Evolutionary conservation across 2,329 filamentous ascomycete species (phyloP), one percentile per base, ranked within the genome.

Genomic region (Nemania sp.): DNA sequence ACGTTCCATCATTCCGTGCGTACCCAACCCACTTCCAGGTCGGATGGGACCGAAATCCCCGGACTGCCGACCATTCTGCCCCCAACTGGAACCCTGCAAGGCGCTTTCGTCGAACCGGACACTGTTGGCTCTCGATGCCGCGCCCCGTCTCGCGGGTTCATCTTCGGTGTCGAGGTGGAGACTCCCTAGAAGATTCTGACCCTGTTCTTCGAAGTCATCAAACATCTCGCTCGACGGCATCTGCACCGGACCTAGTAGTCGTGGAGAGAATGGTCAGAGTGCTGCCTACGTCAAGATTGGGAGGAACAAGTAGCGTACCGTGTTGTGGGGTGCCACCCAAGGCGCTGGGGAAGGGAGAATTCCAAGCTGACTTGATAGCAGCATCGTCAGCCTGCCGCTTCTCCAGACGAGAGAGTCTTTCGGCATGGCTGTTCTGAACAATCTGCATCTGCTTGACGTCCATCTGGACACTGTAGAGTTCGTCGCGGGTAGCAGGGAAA

Each of bases 101-200:
- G 94, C 93, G 72, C 92, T 97, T 74, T 98, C 94, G 72, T 98
- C 95, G 71, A 99, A 99, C 39, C 95, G 90, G 68, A 99, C 95
- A 72, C 95, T 98, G 74, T 98, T 98, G 49, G 95, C 94, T 68
- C 95, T 86, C 17, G 95, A 99, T 17, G 92, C 90, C 18, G 91
- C 91, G 55, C 95, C 91, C 65, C 94, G 86, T 39, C 92, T 87
- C 59, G 92, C 88, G 34, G 90, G 90, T 72, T 93, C 90, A 64
- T 98, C 92, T 64, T 97, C 93, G 5, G 89, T 84, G 65, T 97
- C 94, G 6, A 98, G 81, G 60, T 93, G 91, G 59, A 97, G 83
- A 55, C 90, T 91, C 53, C 88, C 89, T 50, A 96, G 84, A 60
- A 95, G 81, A 69, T 88, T 90, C 71, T 90, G 90, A 49, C 90